Evolutionary conservation across 306 rosid species (phyloP).

Genomic region (Vicia faba): DNA sequence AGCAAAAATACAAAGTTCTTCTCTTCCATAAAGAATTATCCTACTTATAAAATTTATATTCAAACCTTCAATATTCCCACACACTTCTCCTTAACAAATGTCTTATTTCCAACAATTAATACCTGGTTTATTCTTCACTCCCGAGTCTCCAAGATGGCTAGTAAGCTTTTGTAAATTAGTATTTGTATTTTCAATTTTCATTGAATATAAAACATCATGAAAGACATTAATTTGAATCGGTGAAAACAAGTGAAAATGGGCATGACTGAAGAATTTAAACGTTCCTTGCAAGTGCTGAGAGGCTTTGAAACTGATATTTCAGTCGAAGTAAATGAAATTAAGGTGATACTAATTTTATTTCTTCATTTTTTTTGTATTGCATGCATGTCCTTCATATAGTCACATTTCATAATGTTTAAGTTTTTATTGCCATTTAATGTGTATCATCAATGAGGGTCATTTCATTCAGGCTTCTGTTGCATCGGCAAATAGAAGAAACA

Average conservation of each 20-base stretch:
- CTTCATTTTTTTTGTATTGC: slow-evolving; percentile 4
- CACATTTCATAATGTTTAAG: slow-evolving; percentile 29
- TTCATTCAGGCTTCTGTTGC: slow-evolving; percentile 73
- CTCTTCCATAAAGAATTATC: too few relatives aligned
- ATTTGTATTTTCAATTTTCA: slow-evolving; percentile 25
- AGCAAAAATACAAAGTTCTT: too few relatives aligned
- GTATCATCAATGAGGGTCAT: slow-evolving; percentile 21
- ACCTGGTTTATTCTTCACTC: slow-evolving; percentile 93
- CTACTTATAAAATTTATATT: too few relatives aligned
- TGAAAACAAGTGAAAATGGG: slow-evolving; percentile 87
- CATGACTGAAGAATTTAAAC: slow-evolving; percentile 87
- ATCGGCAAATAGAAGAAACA: slow-evolving; percentile 61
- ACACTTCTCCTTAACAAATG: too few relatives aligned
- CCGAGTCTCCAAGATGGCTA: slow-evolving; percentile 99
- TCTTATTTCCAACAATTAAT: too few relatives aligned
- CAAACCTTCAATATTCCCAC: too few relatives aligned
- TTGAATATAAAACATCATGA: not conserved
- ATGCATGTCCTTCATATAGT: slow-evolving; percentile 7
- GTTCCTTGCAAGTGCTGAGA: slow-evolving; percentile 93
- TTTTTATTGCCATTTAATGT: slow-evolving; percentile 22
- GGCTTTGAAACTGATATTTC: slow-evolving; percentile 92
- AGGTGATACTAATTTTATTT: slow-evolving; percentile 38
- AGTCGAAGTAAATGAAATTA: slow-evolving; percentile 78
- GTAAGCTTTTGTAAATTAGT: slow-evolving; percentile 42
- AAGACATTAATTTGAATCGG: slow-evolving; percentile 24